Evolutionary conservation across 352 stramenopile species (phyloP).

Genomic region (Phytophthora sansomeana): DNA sequence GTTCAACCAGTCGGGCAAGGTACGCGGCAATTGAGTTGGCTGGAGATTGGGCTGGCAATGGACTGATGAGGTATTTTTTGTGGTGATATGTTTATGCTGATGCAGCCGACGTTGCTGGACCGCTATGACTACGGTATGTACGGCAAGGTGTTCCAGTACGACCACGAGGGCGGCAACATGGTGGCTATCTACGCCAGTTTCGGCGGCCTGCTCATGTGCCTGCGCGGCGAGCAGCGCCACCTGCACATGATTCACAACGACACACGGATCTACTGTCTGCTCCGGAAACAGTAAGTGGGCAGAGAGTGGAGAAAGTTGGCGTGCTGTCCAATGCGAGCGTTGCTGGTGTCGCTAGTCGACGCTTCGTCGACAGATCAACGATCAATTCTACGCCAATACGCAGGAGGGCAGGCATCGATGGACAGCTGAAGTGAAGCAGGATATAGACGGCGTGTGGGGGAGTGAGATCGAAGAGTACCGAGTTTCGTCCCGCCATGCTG

Average conservation of each 20-base stretch:
- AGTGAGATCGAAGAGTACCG: not conserved
- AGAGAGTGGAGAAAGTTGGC: not conserved
- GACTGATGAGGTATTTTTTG: slow-evolving; percentile 11
- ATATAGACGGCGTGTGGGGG: slow-evolving; percentile 26
- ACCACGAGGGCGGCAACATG: slow-evolving; percentile 94
- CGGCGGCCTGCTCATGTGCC: slow-evolving; percentile 97
- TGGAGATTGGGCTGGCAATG: not conserved
- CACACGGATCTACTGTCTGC: slow-evolving; percentile 94
- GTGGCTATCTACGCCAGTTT: slow-evolving; percentile 96
- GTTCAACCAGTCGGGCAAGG: slow-evolving; percentile 93
- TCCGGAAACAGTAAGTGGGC: slow-evolving; percentile 82
- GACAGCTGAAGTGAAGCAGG: slow-evolving; percentile 6
- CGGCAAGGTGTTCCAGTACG: slow-evolving; percentile 98
- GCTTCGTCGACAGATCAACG: not conserved
- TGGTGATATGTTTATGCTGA: slow-evolving; percentile 2
- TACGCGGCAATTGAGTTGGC: slow-evolving; percentile 26
- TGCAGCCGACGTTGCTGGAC: slow-evolving; percentile 92
- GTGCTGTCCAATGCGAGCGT: not conserved
- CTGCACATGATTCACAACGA: slow-evolving; percentile 98
- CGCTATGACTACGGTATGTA: slow-evolving; percentile 99
- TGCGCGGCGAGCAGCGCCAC: slow-evolving; percentile 97
- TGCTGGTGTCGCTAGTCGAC: slow-evolving; percentile 4
- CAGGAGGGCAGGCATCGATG: not conserved
- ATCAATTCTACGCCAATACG: not conserved
- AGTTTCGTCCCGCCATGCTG: not conserved